phyloP scores from a whole-genome alignment of 768 basidiomycete species.

The Tubosaeta sp. region DNA sequence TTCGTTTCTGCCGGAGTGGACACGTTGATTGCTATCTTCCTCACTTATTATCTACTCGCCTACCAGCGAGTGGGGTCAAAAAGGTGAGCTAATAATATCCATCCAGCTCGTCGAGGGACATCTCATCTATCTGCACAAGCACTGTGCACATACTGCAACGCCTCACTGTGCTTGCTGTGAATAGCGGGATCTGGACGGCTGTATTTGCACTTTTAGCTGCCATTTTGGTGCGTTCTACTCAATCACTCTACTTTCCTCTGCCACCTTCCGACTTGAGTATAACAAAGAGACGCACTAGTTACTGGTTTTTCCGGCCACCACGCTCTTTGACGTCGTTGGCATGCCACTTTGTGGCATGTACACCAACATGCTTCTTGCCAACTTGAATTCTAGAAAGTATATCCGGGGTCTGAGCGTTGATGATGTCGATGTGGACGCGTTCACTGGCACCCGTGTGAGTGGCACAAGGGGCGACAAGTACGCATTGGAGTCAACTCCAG shows the following conservation, averaged over 20 bases:
- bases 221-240: background rate
- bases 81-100: background rate
- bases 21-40: background rate
- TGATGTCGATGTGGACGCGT: background rate
- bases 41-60: slow-evolving; percentile 4
- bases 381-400: slow-evolving; percentile 11
- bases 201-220: slow-evolving; percentile 40
- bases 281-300: background rate
- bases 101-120: background rate
- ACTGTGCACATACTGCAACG: slow-evolving; percentile 6
- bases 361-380: slow-evolving; percentile 15
- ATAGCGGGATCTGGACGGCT: slow-evolving; percentile 44
- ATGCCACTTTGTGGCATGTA: slow-evolving; percentile 11
- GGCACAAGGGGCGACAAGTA: background rate
- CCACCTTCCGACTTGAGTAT: background rate
- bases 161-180: slow-evolving; percentile 11
- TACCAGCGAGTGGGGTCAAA: background rate
- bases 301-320: background rate
- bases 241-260: background rate
- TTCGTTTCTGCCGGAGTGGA: slow-evolving; percentile 6
- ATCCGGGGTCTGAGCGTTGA: background rate
- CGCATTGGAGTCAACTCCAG: background rate
- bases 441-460: background rate
- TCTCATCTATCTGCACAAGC: background rate
- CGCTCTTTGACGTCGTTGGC: background rate